These are phyloP conservation scores for Perkinsus marinus DNA, from an alignment of 169 alveolate species.

Conservation along the genomic window DNA sequence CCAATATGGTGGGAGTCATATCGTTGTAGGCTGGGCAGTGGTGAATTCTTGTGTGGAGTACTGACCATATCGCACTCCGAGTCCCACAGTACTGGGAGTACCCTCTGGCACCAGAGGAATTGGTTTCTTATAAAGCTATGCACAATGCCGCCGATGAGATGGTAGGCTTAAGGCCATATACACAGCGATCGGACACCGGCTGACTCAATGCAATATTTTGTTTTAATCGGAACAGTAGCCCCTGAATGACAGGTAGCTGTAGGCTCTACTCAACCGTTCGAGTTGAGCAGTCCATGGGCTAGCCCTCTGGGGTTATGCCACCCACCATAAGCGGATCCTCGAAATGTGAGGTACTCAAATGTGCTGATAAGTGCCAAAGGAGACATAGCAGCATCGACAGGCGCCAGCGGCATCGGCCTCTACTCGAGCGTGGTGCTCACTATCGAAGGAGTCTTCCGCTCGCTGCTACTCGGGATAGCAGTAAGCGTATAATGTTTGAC, in stretches of 20 bases:
- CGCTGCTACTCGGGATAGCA: not conserved
- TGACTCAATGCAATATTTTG: too few species aligned
- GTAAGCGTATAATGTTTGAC: not conserved
- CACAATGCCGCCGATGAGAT: not conserved
- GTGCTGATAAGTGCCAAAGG: not conserved
- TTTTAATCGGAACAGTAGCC: too few species aligned
- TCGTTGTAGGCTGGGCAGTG: not conserved
- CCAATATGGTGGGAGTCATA: not conserved
- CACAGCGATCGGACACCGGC: too few species aligned
- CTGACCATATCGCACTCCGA: not conserved
- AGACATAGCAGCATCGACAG: not conserved
- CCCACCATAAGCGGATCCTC: not conserved
- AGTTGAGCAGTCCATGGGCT: not conserved
- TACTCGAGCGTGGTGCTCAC: not conserved
- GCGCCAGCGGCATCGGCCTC: not conserved
- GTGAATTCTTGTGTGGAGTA: not conserved
- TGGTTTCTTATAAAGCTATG: not conserved
- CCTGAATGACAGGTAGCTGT: too few species aligned
- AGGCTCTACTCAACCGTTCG: too few species aligned
- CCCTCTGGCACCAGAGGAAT: not conserved
- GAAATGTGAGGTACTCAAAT: not conserved
- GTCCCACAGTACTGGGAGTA: not conserved
- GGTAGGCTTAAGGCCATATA: too few species aligned
- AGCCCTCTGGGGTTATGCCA: not conserved
- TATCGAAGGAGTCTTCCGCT: not conserved